Evolutionary conservation across 441 rosid species (phyloP), one percentile per base, ranked within the genome.

Genomic region (Populus hybrid): DNA sequence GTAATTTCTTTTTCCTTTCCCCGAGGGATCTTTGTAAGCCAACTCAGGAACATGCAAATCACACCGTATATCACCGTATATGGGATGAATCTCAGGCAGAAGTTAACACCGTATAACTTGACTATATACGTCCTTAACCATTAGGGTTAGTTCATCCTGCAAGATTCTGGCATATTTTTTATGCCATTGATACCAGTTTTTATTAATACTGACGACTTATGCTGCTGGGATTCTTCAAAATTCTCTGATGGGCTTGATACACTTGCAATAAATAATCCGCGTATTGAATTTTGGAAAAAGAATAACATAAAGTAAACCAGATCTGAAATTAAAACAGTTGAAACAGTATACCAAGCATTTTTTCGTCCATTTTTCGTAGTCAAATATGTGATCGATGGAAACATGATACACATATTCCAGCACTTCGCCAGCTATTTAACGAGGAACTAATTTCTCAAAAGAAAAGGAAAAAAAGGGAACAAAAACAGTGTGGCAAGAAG

Each of bases 351-450:
- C 18, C 33, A 29, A 50, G 11, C n/a, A 9, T 64, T n/a, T n/a
- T n/a, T n/a, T n/a, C n/a, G n/a, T n/a, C n/a, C n/a, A n/a, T n/a
- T 33, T 7, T 42, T 45, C 20, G 56, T 18, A 20, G 1, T 23
- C 16, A n/a, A 3, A 45, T 1, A 20, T 21, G 53, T 64, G 1
- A 2, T 28, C 36, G 71, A 26, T 69, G 40, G 70, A 38, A 74
- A 70, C 70, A 36, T 20, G n/a, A 65, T n/a, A 53, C 33, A 65
- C 33, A 53, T 33, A 71, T 63, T 70, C n/a, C 35, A 20, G 16
- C 76, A 45, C 24, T 61, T 9, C 8, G 31, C 38, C 71, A 63
- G 61, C 75, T 24, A 80, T 68, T 63, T 29, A 7, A 9, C 76
- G 9, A 64, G 31, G 65, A 76, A 36, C 68, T 40, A 40, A 10